Percentiles rank a stretch among this genome's conserved stretches.
Conservation (phyloP, 2,329 filamentous ascomycete species). For the Botrytis cinerea region DNA sequence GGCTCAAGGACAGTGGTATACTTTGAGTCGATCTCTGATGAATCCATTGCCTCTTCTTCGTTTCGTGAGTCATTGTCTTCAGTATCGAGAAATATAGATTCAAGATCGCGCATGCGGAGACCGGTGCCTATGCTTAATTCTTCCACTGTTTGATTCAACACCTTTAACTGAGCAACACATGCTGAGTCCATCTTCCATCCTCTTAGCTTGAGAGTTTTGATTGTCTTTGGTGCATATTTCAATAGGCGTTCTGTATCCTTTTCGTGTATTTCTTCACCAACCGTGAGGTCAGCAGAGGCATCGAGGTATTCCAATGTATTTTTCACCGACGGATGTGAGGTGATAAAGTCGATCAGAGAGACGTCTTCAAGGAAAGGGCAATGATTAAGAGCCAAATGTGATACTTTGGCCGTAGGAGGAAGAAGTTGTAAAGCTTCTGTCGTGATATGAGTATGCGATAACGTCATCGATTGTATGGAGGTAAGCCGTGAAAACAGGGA, state of each 20-base stretch:
- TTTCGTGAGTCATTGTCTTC: constrained; percentile 4
- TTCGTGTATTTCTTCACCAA: constrained; percentile 14
- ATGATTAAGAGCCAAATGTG: constrained; percentile 73
- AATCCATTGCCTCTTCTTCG: constrained; percentile 11
- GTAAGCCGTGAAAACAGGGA: constrained; percentile 18
- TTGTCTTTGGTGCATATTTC: constrained; percentile 8
- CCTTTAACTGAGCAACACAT: constrained; percentile 9
- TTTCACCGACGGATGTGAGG: constrained; percentile 50
- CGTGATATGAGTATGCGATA: constrained; percentile 72
- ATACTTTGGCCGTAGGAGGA: constrained; percentile 66
- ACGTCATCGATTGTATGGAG: constrained; percentile 31
- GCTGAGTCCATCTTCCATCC: constrained; percentile 18
- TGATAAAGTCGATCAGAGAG: constrained; percentile 68
- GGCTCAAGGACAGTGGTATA: constrained; percentile 25
- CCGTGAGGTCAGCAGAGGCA: neutral
- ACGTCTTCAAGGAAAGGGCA: constrained; percentile 67
- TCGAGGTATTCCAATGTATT: constrained; percentile 16
- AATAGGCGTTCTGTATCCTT: constrained; percentile 7
- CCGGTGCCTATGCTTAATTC: constrained; percentile 26
- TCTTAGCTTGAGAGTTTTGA: constrained; percentile 19
- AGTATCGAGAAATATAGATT: constrained; percentile 26
- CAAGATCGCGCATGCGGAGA: constrained; percentile 30
- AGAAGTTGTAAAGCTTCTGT: constrained; percentile 68
- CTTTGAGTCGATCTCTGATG: constrained; percentile 18
- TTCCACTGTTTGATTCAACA: neutral